Evolutionary conservation across 306 rosid genomes (phyloP), one percentile per base, ranked within the genome.

Genomic region (Dryas octopetala): DNA sequence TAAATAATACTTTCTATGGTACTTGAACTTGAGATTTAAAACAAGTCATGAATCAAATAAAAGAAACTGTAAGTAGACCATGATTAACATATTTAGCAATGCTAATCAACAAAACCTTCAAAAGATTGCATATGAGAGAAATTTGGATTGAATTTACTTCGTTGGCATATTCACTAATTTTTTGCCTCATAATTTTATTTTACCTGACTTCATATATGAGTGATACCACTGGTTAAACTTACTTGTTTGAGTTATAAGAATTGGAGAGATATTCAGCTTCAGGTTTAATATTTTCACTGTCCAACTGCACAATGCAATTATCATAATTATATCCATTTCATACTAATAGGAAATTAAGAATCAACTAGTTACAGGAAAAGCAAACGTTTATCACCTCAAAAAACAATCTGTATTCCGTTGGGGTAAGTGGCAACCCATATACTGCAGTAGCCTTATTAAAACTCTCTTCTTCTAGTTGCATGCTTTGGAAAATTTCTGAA

Each of bases 351-450:
- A 71, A 64, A 32, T 32, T 32, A 32, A 32, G 38, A 32, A 32
- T 32, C 8, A 49, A 74, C 47, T n/a, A 78, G 71, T 66, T 59
- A 16, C 32, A 49, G 12, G 70, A 59, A 53, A 82, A 63, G 59
- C 46, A 50, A 71, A 53, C 7, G 68, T 17, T 73, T 70, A 81
- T 70, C 68, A 94, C 98, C 98, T 86, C 95, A 63, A 91, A 94
- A 79, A 82, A 91, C 62, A 78, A 82, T 60, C 80, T 84, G 76
- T 94, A 94, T 79, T 94, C 98, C 80, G 81, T 84, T 78, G 95
- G 87, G 72, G 82, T 83, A 59, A 94, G 96, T 9, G 98, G 98
- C 13, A 86, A 84, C 58, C 97, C 96, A 72, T 87, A 86, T 45
- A 87, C 81, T 55, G 84, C 73, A 83, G 87, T 73, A 49, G 77